Evolutionary conservation across 2,329 filamentous ascomycete genomes (phyloP).

Genomic region (Clonostachys solani): DNA sequence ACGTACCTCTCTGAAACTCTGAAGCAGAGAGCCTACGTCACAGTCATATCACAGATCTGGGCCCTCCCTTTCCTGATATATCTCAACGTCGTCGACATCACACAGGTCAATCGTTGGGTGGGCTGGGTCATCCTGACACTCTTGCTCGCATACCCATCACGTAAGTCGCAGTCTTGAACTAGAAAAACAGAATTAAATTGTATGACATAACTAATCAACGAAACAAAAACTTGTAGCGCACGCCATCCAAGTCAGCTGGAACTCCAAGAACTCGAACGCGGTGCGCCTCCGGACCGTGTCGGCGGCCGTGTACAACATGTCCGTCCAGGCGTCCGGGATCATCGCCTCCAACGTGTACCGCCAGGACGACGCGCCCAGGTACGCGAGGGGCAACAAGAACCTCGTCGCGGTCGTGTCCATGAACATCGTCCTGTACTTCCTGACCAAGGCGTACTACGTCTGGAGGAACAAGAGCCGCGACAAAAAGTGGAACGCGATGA

Average conservation of each 20-base stretch:
- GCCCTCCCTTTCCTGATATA: slow-evolving; percentile 50
- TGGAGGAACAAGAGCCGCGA: slow-evolving; percentile 22
- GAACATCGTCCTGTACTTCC: slow-evolving; percentile 19
- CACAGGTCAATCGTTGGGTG: slow-evolving; percentile 23
- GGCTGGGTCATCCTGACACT: slow-evolving; percentile 34
- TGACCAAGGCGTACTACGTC: slow-evolving; percentile 24
- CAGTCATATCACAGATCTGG: slow-evolving; percentile 54
- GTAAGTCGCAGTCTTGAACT: not conserved
- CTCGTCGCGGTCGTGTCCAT: slow-evolving; percentile 40
- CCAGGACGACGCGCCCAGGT: slow-evolving; percentile 9
- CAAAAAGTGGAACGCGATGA: slow-evolving; percentile 37
- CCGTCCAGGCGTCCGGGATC: slow-evolving; percentile 33
- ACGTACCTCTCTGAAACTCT: slow-evolving; percentile 23
- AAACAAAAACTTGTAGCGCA: not conserved
- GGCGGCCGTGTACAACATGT: slow-evolving; percentile 60
- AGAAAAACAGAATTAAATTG: no score
- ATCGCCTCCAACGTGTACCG: slow-evolving; percentile 34
- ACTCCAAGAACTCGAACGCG: slow-evolving; percentile 47
- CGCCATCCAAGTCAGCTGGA: slow-evolving; percentile 3
- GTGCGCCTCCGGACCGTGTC: slow-evolving; percentile 59
- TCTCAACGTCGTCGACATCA: slow-evolving; percentile 36
- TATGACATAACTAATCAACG: not conserved
- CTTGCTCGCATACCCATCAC: slow-evolving; percentile 28
- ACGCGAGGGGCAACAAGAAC: slow-evolving; percentile 41
- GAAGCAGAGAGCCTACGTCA: slow-evolving; percentile 16